A percentile compares a stretch with the other conserved stretches of the same genome.
Conservation (phyloP, 108 stramenopile genomes). For the Pseudonitzschia delicatissima region DNA sequence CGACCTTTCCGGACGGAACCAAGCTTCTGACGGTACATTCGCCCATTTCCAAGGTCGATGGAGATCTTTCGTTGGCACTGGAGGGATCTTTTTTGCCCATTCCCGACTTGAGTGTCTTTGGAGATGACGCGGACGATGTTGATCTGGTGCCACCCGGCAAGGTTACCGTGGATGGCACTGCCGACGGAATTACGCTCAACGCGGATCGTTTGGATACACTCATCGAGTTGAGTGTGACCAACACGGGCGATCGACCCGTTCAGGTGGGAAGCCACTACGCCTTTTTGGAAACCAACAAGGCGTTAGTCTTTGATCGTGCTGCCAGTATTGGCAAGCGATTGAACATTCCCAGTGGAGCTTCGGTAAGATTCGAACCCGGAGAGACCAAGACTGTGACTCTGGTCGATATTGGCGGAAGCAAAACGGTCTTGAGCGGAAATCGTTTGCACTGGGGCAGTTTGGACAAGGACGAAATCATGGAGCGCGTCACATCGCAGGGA, state of each 20-base stretch:
- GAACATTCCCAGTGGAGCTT: conserved; percentile 90
- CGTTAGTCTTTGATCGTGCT: conserved; percentile 87
- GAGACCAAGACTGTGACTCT: conserved; percentile 93
- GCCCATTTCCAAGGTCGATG: conserved; percentile 75
- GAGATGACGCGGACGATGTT: conserved; percentile 11
- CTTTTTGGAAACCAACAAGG: conserved; percentile 91
- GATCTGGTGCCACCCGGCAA: conserved; percentile 14
- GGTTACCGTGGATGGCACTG: conserved; percentile 23
- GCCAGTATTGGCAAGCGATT: conserved; percentile 84
- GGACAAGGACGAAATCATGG: conserved; percentile 47
- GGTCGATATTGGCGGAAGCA: conserved; percentile 77
- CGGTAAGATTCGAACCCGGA: conserved; percentile 96
- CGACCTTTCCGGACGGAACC: conserved; percentile 97
- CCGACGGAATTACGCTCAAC: conserved; percentile 57
- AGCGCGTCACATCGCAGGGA: conserved; percentile 42
- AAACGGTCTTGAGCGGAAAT: conserved; percentile 58
- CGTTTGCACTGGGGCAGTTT: conserved; percentile 49
- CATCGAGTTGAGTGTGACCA: conserved; percentile 87
- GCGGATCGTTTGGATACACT: conserved; percentile 47
- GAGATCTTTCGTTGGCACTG: conserved; percentile 85
- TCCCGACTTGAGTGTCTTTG: conserved; percentile 71
- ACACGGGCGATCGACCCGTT: conserved; percentile 95
- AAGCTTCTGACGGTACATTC: conserved; percentile 94
- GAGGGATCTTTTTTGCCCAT: conserved; percentile 90
- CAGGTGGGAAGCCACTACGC: conserved; percentile 93